A percentile compares a stretch with the other conserved stretches of the same genome.
phyloP scores from a whole-genome alignment of 2,329 filamentous ascomycete genomes.

The Ploettnerulaceae sp. region DNA sequence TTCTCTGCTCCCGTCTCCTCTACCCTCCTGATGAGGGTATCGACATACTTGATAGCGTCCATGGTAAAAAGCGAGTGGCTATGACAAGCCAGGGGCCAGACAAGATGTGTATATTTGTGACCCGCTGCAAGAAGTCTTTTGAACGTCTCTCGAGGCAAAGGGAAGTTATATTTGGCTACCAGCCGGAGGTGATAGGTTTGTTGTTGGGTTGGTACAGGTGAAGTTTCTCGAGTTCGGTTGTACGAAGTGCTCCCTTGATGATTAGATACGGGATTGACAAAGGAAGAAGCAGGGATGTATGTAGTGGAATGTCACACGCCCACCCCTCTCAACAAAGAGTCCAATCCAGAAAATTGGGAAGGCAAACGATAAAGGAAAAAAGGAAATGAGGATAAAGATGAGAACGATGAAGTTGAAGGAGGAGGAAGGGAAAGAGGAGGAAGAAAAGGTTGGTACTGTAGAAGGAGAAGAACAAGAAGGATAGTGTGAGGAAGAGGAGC shows the following conservation, averaged over 20 bases:
- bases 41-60: conserved; percentile 17
- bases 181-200: conserved; percentile 1
- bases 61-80: conserved; percentile 29
- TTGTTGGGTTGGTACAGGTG: neutral
- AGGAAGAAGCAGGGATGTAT: conserved; percentile 8
- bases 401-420: too few species aligned
- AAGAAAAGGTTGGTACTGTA: too few species aligned
- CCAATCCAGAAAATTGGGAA: conserved; percentile 1
- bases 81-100: conserved; percentile 31
- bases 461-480: too few species aligned
- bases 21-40: conserved; percentile 19
- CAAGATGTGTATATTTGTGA: conserved; percentile 12
- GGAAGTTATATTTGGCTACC: neutral
- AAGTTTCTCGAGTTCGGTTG: conserved; percentile 3
- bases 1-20: conserved; percentile 22
- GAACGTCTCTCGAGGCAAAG: neutral
- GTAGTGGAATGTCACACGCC: conserved; percentile 17
- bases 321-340: conserved; percentile 8
- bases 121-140: conserved; percentile 2
- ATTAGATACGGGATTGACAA: conserved; percentile 21
- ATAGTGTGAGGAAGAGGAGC: conserved; percentile 6
- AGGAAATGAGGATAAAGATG: too few species aligned
- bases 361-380: neutral
- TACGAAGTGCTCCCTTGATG: conserved; percentile 20
- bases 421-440: too few species aligned